Percentiles rank a stretch among this genome's conserved stretches.
phyloP scores from a whole-genome alignment of 352 stramenopile species.

The Phytophthora vignae region DNA sequence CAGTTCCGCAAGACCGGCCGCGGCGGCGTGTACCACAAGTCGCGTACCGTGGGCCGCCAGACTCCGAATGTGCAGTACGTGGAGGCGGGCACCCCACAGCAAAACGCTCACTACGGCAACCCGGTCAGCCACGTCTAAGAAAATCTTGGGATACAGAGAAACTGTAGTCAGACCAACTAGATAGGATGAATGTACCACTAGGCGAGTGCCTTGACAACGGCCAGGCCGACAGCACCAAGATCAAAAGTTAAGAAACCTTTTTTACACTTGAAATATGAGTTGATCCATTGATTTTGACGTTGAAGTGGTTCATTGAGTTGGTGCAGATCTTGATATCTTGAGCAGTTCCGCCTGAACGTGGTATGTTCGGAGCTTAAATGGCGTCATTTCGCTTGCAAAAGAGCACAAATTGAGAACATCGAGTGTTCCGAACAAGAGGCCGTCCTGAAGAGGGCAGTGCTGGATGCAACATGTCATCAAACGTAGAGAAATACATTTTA shows the following conservation, averaged over 20 bases:
- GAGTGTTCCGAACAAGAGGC: accelerated
- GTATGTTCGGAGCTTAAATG: no score
- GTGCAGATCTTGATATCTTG: no score
- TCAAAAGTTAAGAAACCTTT: constrained; percentile 5
- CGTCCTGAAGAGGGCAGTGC: no score
- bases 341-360: no score
- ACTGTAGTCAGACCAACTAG: neutral
- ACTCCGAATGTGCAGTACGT: constrained; percentile 45
- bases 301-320: no score
- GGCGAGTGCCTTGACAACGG: constrained; percentile 9
- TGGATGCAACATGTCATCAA: constrained; percentile 8
- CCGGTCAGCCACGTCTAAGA: constrained; percentile 44
- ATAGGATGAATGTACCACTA: constrained; percentile 33
- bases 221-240: constrained; percentile 10
- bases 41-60: constrained; percentile 23
- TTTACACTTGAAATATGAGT: neutral
- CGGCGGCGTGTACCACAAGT: constrained; percentile 43
- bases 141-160: neutral
- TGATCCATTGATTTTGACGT: no score
- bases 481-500: constrained; percentile 38
- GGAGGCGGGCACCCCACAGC: constrained; percentile 34
- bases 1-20: constrained; percentile 68
- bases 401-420: no score
- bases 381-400: no score
- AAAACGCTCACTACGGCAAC: constrained; percentile 42